Percentiles rank a stretch among this genome's conserved stretches.
Conservation (phyloP, 176 grass and related monocot species). For the Guadua angustifolia region DNA sequence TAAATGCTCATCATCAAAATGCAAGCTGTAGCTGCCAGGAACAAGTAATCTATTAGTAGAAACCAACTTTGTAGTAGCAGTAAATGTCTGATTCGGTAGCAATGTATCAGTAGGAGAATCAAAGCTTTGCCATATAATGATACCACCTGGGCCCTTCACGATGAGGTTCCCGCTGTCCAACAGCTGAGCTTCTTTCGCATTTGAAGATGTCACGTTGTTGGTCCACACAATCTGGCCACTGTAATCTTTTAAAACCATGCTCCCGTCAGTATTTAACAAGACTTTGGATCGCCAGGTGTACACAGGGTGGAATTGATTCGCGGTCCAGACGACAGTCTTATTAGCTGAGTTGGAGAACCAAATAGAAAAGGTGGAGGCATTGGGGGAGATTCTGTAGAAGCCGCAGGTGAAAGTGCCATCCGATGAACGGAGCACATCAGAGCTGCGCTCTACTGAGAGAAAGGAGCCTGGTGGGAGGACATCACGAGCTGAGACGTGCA, state of each 20-base stretch:
- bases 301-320: conserved; percentile 43
- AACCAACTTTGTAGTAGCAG: conserved; percentile 27
- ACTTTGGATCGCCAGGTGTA: conserved; percentile 44
- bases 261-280: conserved; percentile 27
- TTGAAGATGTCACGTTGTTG: conserved; percentile 30
- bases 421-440: conserved; percentile 28
- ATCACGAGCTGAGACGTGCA: background rate
- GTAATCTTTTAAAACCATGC: conserved; percentile 42
- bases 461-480: conserved; percentile 31
- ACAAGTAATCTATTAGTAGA: conserved; percentile 40
- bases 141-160: conserved; percentile 35
- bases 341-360: conserved; percentile 38
- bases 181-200: background rate
- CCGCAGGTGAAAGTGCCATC: conserved; percentile 48
- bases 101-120: conserved; percentile 51
- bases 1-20: no score
- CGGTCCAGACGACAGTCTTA: conserved; percentile 32
- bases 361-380: conserved; percentile 44
- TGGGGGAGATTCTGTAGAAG: conserved; percentile 36
- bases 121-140: conserved; percentile 51
- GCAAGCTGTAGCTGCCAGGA: background rate
- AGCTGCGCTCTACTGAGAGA: conserved; percentile 27
- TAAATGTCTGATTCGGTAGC: conserved; percentile 52
- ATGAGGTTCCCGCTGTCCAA: conserved; percentile 38
- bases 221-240: conserved; percentile 42